Percentiles rank a stretch among this genome's conserved stretches.
phyloP scores from a whole-genome alignment of 1,139 yeast genomes.

The Hemisphaericaspora subhashii region DNA sequence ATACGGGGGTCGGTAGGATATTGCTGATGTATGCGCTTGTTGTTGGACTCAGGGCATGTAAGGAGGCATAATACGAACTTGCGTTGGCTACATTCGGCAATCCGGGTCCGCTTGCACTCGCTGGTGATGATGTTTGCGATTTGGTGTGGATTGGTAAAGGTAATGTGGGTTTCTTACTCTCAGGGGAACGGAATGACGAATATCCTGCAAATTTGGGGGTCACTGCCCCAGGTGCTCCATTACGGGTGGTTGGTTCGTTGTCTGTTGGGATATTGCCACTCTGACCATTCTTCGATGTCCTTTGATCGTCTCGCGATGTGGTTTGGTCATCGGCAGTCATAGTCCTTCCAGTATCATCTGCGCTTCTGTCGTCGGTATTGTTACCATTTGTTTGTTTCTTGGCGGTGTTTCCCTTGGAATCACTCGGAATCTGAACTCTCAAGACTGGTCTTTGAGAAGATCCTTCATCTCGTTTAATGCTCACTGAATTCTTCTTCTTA shows the following conservation, averaged over 20 bases:
- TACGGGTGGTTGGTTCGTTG: constrained; percentile 8
- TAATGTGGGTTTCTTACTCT: constrained; percentile 36
- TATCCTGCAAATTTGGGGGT: constrained; percentile 21
- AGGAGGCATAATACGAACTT: constrained; percentile 8
- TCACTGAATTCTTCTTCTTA: constrained; percentile 4
- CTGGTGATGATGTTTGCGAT: constrained; percentile 47
- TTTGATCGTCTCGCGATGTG: constrained; percentile 6
- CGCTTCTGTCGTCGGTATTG: constrained; percentile 24
- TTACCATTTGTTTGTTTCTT: constrained; percentile 18
- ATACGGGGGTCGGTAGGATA: constrained; percentile 38
- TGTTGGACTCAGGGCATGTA: constrained; percentile 29
- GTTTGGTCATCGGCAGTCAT: constrained; percentile 39
- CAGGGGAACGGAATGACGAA: constrained; percentile 40
- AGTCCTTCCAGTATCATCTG: constrained; percentile 25
- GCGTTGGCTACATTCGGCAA: constrained; percentile 21
- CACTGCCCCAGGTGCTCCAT: constrained; percentile 1
- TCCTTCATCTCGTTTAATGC: constrained; percentile 5
- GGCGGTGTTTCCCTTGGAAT: constrained; percentile 24
- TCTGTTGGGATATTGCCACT: constrained; percentile 2
- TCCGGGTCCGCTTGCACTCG: constrained; percentile 42
- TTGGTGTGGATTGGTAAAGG: constrained; percentile 42
- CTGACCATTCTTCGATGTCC: constrained; percentile 5
- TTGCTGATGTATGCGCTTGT: constrained; percentile 27
- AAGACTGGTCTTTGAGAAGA: constrained; percentile 42
- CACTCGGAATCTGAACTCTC: constrained; percentile 52